Base-by-base conservation (phyloP, 2,329 filamentous ascomycete genomes). In the Zalaria sp. region DNA sequence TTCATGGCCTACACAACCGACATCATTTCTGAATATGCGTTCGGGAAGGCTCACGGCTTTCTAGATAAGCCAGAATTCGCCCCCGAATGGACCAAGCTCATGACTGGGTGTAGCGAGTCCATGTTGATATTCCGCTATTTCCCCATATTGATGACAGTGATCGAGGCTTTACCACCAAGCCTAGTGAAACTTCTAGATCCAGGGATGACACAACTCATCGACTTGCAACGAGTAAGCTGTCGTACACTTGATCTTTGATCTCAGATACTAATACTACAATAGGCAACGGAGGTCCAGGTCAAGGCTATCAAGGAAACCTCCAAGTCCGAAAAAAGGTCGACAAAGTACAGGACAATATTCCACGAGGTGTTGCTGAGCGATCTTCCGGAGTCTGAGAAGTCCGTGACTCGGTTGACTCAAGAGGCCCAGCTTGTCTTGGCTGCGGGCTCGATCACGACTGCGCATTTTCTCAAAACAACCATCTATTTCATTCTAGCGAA, bases 1-100 rank as follows among this genome's bases (percentile, higher is more conserved):
- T 18, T 18, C 18, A 18, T 18, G 18, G 18, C 18, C 18, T 18
- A 18, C 18, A 18, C 58, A 2, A 52, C 54, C 6, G 61, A 65
- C 43, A 48, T 64, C 7, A 58, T 63, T 28, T 56, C 55, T 25
- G 52, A 61, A 36, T 64, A 63, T 43, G 51, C 49, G 2, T 64
- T 61, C 11, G 28, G 27, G 28, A 25, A 28, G 10, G 25, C 37
- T 5, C 38, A 39, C 29, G 37, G 29, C 9, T 43, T 35, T 31
- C 28, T 43, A 25, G 37, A 39, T 10, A 26, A 27, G 9, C 41
- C 41, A 9, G 37, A 38, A 10, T 40, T 32, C 29, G 7, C 29
- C 7, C 7, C 29, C 29, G 7, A 7, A n/a, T 32, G 7, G 7
- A 32, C 7, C 29, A 32, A n/a, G 29, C 7, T 32, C 7, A 7